Conservation (phyloP, 2,329 filamentous ascomycete species). For the Thermothelomyces thermophilus region DNA sequence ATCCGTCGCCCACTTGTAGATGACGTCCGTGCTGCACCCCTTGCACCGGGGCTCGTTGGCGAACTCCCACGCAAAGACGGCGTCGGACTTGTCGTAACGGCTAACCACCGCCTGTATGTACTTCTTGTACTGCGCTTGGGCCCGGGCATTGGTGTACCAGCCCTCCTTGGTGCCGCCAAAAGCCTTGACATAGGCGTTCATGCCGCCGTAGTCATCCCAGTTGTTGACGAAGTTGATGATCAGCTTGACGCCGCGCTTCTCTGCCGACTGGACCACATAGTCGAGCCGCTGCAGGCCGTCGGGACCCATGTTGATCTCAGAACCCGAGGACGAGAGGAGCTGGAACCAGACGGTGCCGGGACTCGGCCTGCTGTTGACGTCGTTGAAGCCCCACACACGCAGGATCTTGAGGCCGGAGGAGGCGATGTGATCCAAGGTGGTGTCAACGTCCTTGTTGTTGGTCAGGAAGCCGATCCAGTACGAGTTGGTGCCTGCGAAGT, state of each 20-base stretch:
- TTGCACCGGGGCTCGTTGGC: conserved; percentile 54
- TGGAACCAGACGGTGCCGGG: conserved; percentile 45
- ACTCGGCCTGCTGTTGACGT: conserved; percentile 38
- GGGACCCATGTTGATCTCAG: conserved; percentile 56
- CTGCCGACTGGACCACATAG: conserved; percentile 54
- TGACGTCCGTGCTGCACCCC: conserved; percentile 49
- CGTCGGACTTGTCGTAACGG: conserved; percentile 39
- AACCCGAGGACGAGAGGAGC: conserved; percentile 41
- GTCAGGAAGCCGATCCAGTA: conserved; percentile 50
- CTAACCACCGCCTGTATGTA: conserved; percentile 41
- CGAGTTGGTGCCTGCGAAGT: conserved; percentile 49
- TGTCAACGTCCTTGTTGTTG: conserved; percentile 49
- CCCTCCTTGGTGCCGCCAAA: conserved; percentile 45
- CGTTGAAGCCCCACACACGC: conserved; percentile 58
- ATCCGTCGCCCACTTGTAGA: conserved; percentile 52
- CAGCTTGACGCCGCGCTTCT: conserved; percentile 53
- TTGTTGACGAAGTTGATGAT: conserved; percentile 64
- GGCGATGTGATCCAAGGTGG: conserved; percentile 41
- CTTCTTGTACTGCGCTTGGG: conserved; percentile 45
- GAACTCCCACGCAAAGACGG: conserved; percentile 48
- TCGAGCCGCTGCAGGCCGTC: conserved; percentile 60
- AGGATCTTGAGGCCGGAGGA: conserved; percentile 50
- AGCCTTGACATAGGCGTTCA: conserved; percentile 49
- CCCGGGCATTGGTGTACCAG: conserved; percentile 47
- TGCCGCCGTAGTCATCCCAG: conserved; percentile 62